Base-by-base conservation (phyloP, 352 stramenopile species). In the Phytophthora syringae region DNA sequence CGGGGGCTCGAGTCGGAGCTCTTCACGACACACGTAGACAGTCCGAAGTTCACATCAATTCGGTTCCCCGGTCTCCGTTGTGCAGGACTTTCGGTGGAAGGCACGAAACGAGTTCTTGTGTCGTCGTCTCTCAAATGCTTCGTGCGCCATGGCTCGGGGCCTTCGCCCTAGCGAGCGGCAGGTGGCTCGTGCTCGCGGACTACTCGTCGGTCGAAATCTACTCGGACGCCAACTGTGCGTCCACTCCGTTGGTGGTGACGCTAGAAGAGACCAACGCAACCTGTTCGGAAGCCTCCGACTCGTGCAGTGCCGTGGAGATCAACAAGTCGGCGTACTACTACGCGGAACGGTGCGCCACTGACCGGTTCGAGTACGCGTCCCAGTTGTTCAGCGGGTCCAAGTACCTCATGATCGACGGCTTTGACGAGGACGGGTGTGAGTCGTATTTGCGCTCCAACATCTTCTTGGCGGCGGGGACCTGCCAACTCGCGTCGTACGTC, bases 351-450 rank as follows among this genome's bases (percentile, higher is more conserved):
- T 80, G 72, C 21, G 60, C 68, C 13, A 70, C 63, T 10, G 56
- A 77, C 39, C 67, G 72, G 2, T 69, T 75, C 40, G 52, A 64
- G 52, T 80, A 77, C 64, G 52, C 64, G 18, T 72, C 68, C 25
- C 55, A 70, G 27, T 22, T 71, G 1, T 80, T 77, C 57, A 72
- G 65, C 39, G 64, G 72, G 2, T 63, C 69, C 47, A 77, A 74
- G 28, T 77, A 77, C 52, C 56, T 77, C 22, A 74, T 77, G 70
- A 75, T 77, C 51, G 72, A 80, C 52, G 69, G 67, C 7, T 80
- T 72, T 30, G 5, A 42, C 7, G 50, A 75, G 22, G 34, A 67
- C 37, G 44, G 20, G 0, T 80, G 72, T 40, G n/a, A 52, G 20
- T 59, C 49, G 7, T 80, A 80, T 42, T 43, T 21, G 20, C 40